Percentiles rank a stretch among this genome's conserved stretches.
phyloP scores from a whole-genome alignment of 805 yeast genomes.

The Candida boleticola region DNA sequence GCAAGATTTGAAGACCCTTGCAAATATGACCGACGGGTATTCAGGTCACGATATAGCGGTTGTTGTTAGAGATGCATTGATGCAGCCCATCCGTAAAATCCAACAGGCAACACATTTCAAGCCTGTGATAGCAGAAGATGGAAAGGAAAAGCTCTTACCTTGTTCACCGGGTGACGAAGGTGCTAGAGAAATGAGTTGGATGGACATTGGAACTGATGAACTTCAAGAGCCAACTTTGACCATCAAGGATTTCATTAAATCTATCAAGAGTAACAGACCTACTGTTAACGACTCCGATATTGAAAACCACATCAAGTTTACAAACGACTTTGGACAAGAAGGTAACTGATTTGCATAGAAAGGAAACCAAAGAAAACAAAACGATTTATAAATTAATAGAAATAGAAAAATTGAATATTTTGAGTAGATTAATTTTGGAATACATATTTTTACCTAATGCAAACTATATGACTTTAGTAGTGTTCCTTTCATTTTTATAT shows the following conservation, averaged over 20 bases:
- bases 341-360: no score
- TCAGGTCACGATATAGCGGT: slow-evolving; percentile 98
- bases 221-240: slow-evolving; percentile 86
- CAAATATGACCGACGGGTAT: slow-evolving; percentile 94
- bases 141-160: slow-evolving; percentile 63
- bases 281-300: slow-evolving; percentile 89
- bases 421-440: neutral
- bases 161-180: slow-evolving; percentile 95
- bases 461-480: no score
- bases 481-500: no score
- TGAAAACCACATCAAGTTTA: slow-evolving; percentile 78
- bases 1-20: slow-evolving; percentile 74
- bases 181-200: slow-evolving; percentile 91
- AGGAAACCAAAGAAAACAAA: no score
- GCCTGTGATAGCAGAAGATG: slow-evolving; percentile 45
- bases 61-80: slow-evolving; percentile 93
- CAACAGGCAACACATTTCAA: slow-evolving; percentile 96
- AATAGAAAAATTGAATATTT: neutral
- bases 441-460: no score
- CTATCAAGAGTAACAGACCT: slow-evolving; percentile 88
- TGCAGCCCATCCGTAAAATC: slow-evolving; percentile 96
- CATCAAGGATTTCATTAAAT: slow-evolving; percentile 88
- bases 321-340: slow-evolving; percentile 95
- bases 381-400: neutral
- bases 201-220: slow-evolving; percentile 86